Percentiles rank a stretch among this genome's conserved stretches.
Conservation (phyloP, 2,329 filamentous ascomycete genomes). For the Hyphodiscus sp. region DNA sequence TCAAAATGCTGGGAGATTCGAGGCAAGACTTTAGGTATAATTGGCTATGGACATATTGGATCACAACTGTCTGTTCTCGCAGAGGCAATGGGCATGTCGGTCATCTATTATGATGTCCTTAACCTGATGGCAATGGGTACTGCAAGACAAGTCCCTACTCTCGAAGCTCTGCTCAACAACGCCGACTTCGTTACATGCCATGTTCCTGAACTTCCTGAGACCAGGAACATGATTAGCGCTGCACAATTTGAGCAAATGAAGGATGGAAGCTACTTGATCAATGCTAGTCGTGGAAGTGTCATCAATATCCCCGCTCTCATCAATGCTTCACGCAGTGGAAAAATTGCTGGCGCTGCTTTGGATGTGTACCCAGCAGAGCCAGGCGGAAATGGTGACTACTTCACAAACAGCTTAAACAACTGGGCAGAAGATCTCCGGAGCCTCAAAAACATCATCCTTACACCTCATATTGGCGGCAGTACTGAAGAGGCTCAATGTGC, state of each 20-base stretch:
- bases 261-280: constrained; percentile 87
- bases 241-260: constrained; percentile 84
- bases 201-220: constrained; percentile 89
- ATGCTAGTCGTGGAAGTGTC: constrained; percentile 88
- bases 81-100: constrained; percentile 95
- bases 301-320: constrained; percentile 92
- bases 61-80: constrained; percentile 92
- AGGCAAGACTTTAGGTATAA: constrained; percentile 91
- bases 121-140: constrained; percentile 94
- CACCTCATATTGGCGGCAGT: constrained; percentile 93
- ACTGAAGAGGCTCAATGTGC: constrained; percentile 96
- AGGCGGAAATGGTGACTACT: constrained; percentile 90
- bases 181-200: constrained; percentile 93
- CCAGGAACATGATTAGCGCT: constrained; percentile 82
- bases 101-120: constrained; percentile 94
- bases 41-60: constrained; percentile 96
- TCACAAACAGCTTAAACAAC: constrained; percentile 72
- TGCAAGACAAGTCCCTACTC: constrained; percentile 70
- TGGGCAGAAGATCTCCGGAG: constrained; percentile 82
- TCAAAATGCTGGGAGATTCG: constrained; percentile 95
- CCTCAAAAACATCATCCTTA: constrained; percentile 89
- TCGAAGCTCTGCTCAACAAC: constrained; percentile 68
- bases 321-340: constrained; percentile 76
- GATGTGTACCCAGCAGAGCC: constrained; percentile 96
- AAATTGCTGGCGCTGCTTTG: constrained; percentile 87